Evolutionary conservation across 352 stramenopile species (phyloP).

Genomic region (Globisporangium takayamanum): DNA sequence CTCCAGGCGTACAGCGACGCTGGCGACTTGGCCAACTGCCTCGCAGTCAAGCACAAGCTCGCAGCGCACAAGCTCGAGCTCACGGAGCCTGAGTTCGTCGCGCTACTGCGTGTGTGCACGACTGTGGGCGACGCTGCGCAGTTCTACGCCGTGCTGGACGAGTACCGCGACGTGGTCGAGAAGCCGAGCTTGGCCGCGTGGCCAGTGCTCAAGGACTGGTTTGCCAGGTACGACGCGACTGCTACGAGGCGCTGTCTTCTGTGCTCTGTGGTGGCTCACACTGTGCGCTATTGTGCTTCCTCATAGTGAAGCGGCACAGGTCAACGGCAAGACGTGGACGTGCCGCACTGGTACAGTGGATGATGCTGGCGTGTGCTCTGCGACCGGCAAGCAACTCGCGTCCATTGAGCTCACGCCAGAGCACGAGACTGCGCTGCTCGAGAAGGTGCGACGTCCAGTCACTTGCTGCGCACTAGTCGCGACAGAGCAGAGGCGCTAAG

Average conservation of each 20-base stretch:
- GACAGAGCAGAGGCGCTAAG: neutral
- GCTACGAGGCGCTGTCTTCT: neutral
- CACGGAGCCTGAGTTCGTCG: conserved; percentile 58
- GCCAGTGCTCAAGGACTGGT: conserved; percentile 69
- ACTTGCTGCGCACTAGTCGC: neutral
- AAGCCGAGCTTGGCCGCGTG: conserved; percentile 40
- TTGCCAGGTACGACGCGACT: conserved; percentile 33
- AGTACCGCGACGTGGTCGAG: conserved; percentile 55
- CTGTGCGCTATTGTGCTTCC: conserved; percentile 1
- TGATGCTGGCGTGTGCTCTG: conserved; percentile 45
- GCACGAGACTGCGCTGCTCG: conserved; percentile 37
- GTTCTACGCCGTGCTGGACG: conserved; percentile 53
- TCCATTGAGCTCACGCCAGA: conserved; percentile 58
- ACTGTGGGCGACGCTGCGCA: conserved; percentile 24
- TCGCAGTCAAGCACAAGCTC: conserved; percentile 50
- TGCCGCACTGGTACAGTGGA: conserved; percentile 47
- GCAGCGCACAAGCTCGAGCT: conserved; percentile 36
- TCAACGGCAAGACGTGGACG: conserved; percentile 53
- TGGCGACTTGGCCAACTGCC: conserved; percentile 48
- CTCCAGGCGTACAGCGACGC: conserved; percentile 49
- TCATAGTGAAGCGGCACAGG: conserved; percentile 49
- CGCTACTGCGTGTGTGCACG: conserved; percentile 46
- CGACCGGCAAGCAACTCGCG: conserved; percentile 50
- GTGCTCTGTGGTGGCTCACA: neutral
- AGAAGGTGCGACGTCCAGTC: conserved; percentile 36